phyloP scores from a whole-genome alignment of 768 basidiomycete genomes.

The Fistulinella prunicolor region DNA sequence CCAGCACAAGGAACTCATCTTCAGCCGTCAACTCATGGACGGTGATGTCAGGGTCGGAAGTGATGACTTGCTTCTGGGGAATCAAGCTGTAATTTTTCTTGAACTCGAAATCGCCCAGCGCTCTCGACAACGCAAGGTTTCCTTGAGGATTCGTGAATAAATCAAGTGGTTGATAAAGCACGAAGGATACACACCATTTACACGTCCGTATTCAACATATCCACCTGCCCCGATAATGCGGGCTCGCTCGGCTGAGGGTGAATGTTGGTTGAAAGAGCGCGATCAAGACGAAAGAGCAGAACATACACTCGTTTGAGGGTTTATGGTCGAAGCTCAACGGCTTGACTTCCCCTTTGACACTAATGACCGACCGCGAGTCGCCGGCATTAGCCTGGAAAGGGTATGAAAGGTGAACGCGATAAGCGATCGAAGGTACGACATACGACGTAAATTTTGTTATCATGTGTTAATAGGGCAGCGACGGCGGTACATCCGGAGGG shows the following conservation, averaged over 20 bases:
- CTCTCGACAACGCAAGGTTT: slow-evolving; percentile 92
- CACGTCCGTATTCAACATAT: slow-evolving; percentile 93
- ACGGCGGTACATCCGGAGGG: slow-evolving; percentile 97
- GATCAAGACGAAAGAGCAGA: neutral
- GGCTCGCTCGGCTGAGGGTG: slow-evolving; percentile 64
- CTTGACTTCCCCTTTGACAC: slow-evolving; percentile 81
- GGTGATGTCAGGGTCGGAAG: slow-evolving; percentile 88
- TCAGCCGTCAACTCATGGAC: slow-evolving; percentile 78
- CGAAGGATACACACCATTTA: slow-evolving; percentile 68
- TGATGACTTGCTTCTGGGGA: slow-evolving; percentile 92
- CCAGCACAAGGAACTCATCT: slow-evolving; percentile 95
- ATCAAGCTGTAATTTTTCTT: slow-evolving; percentile 84
- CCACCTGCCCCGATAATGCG: slow-evolving; percentile 91
- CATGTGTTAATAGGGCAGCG: slow-evolving; percentile 75
- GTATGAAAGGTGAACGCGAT: slow-evolving; percentile 1
- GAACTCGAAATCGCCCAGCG: slow-evolving; percentile 97
- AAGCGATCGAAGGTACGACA: slow-evolving; percentile 26
- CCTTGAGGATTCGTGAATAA: slow-evolving; percentile 45
- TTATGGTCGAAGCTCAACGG: slow-evolving; percentile 95
- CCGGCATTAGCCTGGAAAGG: slow-evolving; percentile 87
- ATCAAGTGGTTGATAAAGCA: neutral
- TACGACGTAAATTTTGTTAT: slow-evolving; percentile 79
- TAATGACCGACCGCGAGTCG: slow-evolving; percentile 89
- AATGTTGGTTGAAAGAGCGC: neutral
- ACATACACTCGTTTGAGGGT: slow-evolving; percentile 79